A percentile compares a stretch with the other conserved stretches of the same genome.
Evolutionary conservation across 1,139 yeast genomes (phyloP).

Genomic region (Taphrina sp.): DNA sequence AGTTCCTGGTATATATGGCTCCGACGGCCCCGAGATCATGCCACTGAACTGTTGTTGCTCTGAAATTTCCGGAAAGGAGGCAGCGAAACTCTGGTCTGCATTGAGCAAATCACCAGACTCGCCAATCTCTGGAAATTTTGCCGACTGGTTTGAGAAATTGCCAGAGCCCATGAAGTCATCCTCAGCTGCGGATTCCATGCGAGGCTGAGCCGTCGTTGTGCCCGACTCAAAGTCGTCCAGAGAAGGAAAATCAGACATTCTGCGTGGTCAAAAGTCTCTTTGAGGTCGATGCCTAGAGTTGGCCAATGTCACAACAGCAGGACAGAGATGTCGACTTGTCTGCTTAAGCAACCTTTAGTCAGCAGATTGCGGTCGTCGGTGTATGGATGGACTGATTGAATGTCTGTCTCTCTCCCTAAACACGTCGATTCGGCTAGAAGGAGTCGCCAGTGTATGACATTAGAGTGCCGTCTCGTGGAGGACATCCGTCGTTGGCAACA

Average conservation of each 20-base stretch:
- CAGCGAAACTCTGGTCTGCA: slow-evolving; percentile 8
- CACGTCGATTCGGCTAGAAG: too few relatives aligned
- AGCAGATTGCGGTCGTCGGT: too few relatives aligned
- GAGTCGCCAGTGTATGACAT: too few relatives aligned
- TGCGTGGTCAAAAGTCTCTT: background rate
- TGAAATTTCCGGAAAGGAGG: slow-evolving; percentile 9
- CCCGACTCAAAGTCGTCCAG: slow-evolving; percentile 55
- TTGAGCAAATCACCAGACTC: slow-evolving; percentile 44
- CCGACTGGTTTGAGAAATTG: slow-evolving; percentile 42
- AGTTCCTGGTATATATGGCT: slow-evolving; percentile 41
- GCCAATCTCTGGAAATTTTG: slow-evolving; percentile 25
- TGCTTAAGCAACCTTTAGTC: too few relatives aligned
- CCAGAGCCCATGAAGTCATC: slow-evolving; percentile 54
- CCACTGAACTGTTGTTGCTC: slow-evolving; percentile 35
- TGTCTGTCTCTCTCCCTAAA: too few relatives aligned
- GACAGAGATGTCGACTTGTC: too few relatives aligned
- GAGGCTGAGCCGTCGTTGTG: slow-evolving; percentile 37
- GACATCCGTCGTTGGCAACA: too few relatives aligned
- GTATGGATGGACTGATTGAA: too few relatives aligned
- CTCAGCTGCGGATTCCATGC: slow-evolving; percentile 60
- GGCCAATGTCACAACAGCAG: too few relatives aligned
- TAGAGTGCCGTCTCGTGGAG: too few relatives aligned
- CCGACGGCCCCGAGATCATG: slow-evolving; percentile 41
- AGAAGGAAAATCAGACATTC: slow-evolving; percentile 65
- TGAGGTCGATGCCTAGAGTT: too few relatives aligned